A percentile compares a stretch with the other conserved stretches of the same genome.
Evolutionary conservation across 2,329 filamentous ascomycete species (phyloP).

Genomic region (Alternaria metachromatica): DNA sequence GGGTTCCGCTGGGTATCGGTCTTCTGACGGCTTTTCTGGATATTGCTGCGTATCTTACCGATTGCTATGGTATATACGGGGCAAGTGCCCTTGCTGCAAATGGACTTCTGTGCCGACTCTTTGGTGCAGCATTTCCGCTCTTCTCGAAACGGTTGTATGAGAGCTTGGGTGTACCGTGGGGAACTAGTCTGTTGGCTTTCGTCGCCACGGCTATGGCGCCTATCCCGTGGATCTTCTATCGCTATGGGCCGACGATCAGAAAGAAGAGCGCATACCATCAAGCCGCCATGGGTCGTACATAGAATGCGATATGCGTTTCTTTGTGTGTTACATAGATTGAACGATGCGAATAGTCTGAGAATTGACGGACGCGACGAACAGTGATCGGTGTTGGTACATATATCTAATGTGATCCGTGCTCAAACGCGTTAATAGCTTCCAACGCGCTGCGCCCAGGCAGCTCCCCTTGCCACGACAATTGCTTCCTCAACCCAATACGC

Average conservation of each 20-base stretch:
- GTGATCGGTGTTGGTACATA: background rate
- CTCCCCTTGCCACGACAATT: background rate
- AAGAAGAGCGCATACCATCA: background rate
- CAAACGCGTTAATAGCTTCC: background rate
- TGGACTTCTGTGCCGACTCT: background rate
- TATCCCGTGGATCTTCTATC: conserved; percentile 6
- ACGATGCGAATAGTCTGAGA: background rate
- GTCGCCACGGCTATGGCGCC: conserved; percentile 33
- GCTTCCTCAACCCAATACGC: background rate
- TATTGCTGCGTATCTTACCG: conserved; percentile 71
- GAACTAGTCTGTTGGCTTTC: conserved; percentile 50
- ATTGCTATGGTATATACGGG: conserved; percentile 61
- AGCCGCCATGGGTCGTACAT: background rate
- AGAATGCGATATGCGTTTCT: background rate
- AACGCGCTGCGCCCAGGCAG: background rate
- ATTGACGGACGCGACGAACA: background rate
- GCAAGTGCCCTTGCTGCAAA: background rate
- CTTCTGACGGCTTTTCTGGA: conserved; percentile 46
- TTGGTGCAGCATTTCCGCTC: background rate
- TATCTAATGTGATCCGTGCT: background rate
- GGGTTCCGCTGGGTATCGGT: conserved; percentile 54
- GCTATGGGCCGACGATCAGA: background rate
- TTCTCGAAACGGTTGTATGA: background rate
- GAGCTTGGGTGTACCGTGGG: background rate
- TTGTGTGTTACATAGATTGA: background rate